Conservation (phyloP, 2,329 filamentous ascomycete species). For the Aspergillus sclerotialis region DNA sequence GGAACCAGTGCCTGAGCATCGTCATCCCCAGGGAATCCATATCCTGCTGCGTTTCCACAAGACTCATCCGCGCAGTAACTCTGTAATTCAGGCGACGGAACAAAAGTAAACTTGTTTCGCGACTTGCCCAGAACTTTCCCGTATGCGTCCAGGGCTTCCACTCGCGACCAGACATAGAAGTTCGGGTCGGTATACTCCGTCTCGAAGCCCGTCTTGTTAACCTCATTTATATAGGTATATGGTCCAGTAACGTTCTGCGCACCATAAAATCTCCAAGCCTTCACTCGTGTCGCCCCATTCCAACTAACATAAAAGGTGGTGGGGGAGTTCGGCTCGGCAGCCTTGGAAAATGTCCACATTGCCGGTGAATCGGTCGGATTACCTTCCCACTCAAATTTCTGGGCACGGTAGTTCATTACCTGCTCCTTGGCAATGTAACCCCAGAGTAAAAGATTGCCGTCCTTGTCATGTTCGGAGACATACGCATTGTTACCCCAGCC, state of each 20-base stretch:
- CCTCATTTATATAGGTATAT: slow-evolving; percentile 21
- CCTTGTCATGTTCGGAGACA: slow-evolving; percentile 32
- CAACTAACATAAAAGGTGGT: slow-evolving; percentile 33
- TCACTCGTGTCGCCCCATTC: slow-evolving; percentile 35
- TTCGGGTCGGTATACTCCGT: slow-evolving; percentile 24
- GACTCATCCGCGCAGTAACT: slow-evolving; percentile 22
- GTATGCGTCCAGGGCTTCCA: slow-evolving; percentile 27
- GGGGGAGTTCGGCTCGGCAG: slow-evolving; percentile 16
- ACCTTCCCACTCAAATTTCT: slow-evolving; percentile 37
- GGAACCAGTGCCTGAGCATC: slow-evolving; percentile 20
- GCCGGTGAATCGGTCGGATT: slow-evolving; percentile 35
- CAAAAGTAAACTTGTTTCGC: slow-evolving; percentile 28
- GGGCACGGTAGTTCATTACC: slow-evolving; percentile 37
- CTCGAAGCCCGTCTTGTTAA: slow-evolving; percentile 32
- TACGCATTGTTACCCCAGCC: slow-evolving; percentile 38
- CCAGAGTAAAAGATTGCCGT: slow-evolving; percentile 32
- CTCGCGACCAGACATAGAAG: slow-evolving; percentile 27
- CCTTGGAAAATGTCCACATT: slow-evolving; percentile 31
- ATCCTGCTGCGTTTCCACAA: slow-evolving; percentile 23
- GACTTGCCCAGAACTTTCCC: slow-evolving; percentile 28
- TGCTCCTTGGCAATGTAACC: slow-evolving; percentile 24
- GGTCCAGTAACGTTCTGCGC: slow-evolving; percentile 22
- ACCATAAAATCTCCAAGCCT: slow-evolving; percentile 30
- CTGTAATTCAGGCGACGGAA: slow-evolving; percentile 27
- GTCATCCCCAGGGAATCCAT: slow-evolving; percentile 23